phyloP scores from a whole-genome alignment of 208 protist species.

The Endotrypanum monterogeii region DNA sequence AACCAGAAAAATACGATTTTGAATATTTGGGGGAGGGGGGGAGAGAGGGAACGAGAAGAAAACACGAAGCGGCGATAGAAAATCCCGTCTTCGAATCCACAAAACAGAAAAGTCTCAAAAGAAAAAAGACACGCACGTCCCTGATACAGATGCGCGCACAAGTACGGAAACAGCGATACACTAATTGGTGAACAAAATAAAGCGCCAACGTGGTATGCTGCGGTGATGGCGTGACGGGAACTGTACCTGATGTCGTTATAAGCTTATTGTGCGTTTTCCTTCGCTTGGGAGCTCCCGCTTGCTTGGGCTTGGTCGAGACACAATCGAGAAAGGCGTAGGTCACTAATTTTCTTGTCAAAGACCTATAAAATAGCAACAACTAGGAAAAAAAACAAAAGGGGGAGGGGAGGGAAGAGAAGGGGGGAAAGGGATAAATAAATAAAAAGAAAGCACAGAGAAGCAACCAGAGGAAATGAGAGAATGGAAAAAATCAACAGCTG shows the following conservation, averaged over 20 bases:
- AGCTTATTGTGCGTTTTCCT: background rate
- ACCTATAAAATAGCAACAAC: slow-evolving; percentile 5
- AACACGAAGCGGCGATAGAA: background rate
- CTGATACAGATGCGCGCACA: background rate
- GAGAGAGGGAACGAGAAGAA: background rate
- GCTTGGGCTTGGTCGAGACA: background rate
- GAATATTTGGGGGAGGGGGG: too few relatives aligned
- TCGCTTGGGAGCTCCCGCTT: background rate
- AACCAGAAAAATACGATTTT: slow-evolving; percentile 1
- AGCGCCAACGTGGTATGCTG: background rate
- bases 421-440: background rate
- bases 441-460: slow-evolving; percentile 1
- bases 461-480: slow-evolving; percentile 14
- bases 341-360: too few relatives aligned
- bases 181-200: background rate
- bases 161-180: background rate
- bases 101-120: background rate
- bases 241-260: background rate
- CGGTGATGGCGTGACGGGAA: background rate
- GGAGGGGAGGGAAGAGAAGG: too few relatives aligned
- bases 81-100: background rate
- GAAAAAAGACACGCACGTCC: background rate
- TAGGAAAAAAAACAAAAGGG: background rate
- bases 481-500: background rate
- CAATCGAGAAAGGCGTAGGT: background rate